Evolutionary conservation across 345 rosid species (phyloP), one percentile per base, ranked within the genome.

Genomic region (Limnanthes douglasii): DNA sequence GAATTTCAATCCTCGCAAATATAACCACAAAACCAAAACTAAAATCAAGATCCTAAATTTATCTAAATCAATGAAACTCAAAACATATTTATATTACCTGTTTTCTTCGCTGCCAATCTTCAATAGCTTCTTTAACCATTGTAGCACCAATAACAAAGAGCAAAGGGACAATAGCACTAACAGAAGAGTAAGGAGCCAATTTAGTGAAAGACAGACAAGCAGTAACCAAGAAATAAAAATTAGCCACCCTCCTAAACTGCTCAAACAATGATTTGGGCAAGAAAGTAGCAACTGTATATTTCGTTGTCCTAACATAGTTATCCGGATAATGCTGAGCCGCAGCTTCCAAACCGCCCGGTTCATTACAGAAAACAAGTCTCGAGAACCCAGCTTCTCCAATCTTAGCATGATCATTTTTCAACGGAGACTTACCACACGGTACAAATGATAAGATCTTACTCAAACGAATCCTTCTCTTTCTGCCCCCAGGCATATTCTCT

Each of bases 161-260:
- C 4, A 88, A 74, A 50, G 95, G 97, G 30, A 72, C 6, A 42
- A 88, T 61, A 41, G 97, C 71, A 33, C 72, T 78, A 3, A 64
- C 37, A 46, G 90, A 80, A 0, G 78, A 45, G 28, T 73, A 88
- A 48, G 97, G 86, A 11, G 95, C 70, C 11, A 88, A 72, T 18
- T 48, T 2, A 51, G 95, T 82, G 62, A 82, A 82, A 33, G 97
- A 50, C 47, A 86, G 41, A 41, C 75, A 45, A 21, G 88, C 97
- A 43, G 60, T 50, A 9, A 76, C 75, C 52, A 88, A 53, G 59
- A 88, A 88, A 55, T 35, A 88, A 48, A 88, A 88, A 45, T 88
- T 88, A 8, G 97, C 97, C 0, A 82, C 97, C 61, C 97, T 73
- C 30, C 97, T 69, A 19, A 88, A 88, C 67, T 88, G 97, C 64